phyloP scores from a whole-genome alignment of 768 basidiomycete species.

The Rhizopogon rudus region DNA sequence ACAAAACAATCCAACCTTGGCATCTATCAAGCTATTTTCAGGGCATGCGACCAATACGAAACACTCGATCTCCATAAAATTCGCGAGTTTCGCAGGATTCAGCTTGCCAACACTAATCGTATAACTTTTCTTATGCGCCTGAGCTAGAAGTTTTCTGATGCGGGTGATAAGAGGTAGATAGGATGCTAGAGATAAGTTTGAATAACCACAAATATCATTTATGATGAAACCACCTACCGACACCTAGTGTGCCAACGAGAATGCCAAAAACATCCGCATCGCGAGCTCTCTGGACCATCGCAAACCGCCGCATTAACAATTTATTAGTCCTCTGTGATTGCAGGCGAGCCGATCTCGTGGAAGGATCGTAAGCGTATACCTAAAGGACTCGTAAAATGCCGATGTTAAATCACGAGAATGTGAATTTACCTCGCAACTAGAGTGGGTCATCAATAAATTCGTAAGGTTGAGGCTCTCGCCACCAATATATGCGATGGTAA shows the following conservation, averaged over 20 bases:
- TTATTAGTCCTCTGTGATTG: slow-evolving; percentile 72
- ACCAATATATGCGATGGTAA: slow-evolving; percentile 59
- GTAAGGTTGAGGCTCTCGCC: slow-evolving; percentile 74
- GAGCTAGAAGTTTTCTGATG: slow-evolving; percentile 64
- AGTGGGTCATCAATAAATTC: slow-evolving; percentile 83
- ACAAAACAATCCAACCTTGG: slow-evolving; percentile 40
- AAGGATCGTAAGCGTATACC: slow-evolving; percentile 78
- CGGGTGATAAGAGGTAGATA: slow-evolving; percentile 84
- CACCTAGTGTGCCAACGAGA: slow-evolving; percentile 89
- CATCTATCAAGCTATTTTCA: slow-evolving; percentile 81
- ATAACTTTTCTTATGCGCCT: slow-evolving; percentile 82
- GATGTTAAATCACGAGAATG: not conserved
- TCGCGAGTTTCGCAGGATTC: slow-evolving; percentile 91
- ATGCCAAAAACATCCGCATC: slow-evolving; percentile 95
- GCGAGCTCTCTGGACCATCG: slow-evolving; percentile 78
- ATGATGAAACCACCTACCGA: slow-evolving; percentile 45
- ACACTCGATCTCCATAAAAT: slow-evolving; percentile 95
- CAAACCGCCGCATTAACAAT: slow-evolving; percentile 87
- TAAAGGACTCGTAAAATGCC: slow-evolving; percentile 21
- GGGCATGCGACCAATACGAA: slow-evolving; percentile 94
- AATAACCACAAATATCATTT: not conserved
- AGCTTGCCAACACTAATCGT: slow-evolving; percentile 94
- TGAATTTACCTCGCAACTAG: slow-evolving; percentile 49
- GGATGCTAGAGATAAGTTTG: slow-evolving; percentile 43
- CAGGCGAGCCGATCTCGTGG: slow-evolving; percentile 36